These are phyloP conservation scores for Kurtzmaniella quercitrusa DNA, from an alignment of 1,139 yeast species.

Conservation along the genomic window DNA sequence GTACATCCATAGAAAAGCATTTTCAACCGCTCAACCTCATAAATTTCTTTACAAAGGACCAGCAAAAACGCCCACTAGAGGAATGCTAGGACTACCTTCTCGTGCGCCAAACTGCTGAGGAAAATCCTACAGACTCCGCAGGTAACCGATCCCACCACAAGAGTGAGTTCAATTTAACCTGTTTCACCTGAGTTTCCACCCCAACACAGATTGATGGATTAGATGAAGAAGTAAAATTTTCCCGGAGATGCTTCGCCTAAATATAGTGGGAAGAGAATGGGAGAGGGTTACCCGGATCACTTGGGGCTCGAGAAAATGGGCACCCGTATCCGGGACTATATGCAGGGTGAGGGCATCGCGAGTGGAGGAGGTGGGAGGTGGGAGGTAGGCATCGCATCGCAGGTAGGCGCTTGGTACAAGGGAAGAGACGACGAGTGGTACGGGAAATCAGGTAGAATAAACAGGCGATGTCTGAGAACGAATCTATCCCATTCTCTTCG, in stretches of 20 bases:
- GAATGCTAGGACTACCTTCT: conserved; percentile 46
- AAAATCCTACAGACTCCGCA: conserved; percentile 29
- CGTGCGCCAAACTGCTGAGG: conserved; percentile 69
- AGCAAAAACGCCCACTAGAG: conserved; percentile 15
- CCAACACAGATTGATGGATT: conserved; percentile 49
- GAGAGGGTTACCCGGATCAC: conserved; percentile 9
- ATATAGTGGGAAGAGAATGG: conserved; percentile 1
- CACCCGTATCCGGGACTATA: too few species aligned
- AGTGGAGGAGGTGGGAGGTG: too few species aligned
- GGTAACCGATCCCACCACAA: conserved; percentile 22
- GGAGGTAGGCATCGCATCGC: too few species aligned
- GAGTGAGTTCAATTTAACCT: conserved; percentile 19
- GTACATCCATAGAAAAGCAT: conserved; percentile 14
- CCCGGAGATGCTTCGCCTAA: neutral
- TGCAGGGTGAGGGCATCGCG: too few species aligned
- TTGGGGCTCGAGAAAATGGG: too few species aligned
- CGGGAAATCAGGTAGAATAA: neutral
- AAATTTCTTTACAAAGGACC: conserved; percentile 36
- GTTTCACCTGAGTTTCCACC: conserved; percentile 34
- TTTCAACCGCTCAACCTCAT: conserved; percentile 48
- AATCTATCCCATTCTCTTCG: conserved; percentile 29
- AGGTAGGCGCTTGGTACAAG: too few species aligned
- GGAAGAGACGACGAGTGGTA: neutral
- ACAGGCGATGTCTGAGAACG: conserved; percentile 12
- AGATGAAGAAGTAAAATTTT: conserved; percentile 11